Evolutionary conservation across 257 asterid species (phyloP).

Genomic region (Salvia splendens): DNA sequence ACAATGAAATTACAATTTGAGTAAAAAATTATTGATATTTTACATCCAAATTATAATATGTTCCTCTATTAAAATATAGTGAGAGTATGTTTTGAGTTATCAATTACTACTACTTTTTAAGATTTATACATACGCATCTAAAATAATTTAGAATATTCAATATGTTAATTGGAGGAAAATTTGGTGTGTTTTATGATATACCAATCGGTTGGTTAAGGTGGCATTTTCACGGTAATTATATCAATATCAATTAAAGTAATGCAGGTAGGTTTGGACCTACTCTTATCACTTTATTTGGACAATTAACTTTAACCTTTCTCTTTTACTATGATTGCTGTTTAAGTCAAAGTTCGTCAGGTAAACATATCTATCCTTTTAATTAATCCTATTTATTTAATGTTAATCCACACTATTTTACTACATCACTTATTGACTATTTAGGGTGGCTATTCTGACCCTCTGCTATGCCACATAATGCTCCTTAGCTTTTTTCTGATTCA

Average conservation of each 20-base stretch:
- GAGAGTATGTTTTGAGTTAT: too few species aligned
- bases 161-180: too few species aligned
- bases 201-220: constrained; percentile 5
- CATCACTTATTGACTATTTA: constrained; percentile 26
- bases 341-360: constrained; percentile 55
- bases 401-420: not conserved
- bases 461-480: not conserved
- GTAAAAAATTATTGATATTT: too few species aligned
- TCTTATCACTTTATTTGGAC: constrained; percentile 41
- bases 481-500: not conserved
- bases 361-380: constrained; percentile 37
- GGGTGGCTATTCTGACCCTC: not conserved
- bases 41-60: too few species aligned
- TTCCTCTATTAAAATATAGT: too few species aligned
- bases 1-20: too few species aligned
- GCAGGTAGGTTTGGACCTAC: constrained; percentile 42
- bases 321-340: constrained; percentile 33
- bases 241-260: constrained; percentile 33
- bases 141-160: too few species aligned
- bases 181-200: too few species aligned
- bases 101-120: too few species aligned
- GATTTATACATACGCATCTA: too few species aligned
- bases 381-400: constrained; percentile 9
- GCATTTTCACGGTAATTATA: constrained; percentile 31
- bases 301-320: constrained; percentile 37